These are phyloP conservation scores for Ophiostoma tasmaniense DNA, from an alignment of 2,329 filamentous ascomycete genomes.

Conservation along the genomic window DNA sequence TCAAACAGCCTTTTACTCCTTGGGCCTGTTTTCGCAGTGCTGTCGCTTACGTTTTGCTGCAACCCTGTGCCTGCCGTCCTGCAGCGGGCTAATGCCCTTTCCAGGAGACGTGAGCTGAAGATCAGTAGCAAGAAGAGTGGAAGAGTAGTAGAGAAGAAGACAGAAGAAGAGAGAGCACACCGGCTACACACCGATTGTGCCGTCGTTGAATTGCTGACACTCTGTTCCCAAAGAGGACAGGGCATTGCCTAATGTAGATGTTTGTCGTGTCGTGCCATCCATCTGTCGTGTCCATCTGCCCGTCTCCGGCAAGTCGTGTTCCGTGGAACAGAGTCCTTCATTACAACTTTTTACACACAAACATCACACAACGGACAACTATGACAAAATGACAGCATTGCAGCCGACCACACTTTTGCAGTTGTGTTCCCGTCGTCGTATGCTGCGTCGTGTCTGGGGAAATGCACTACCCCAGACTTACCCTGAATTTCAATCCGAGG, in stretches of 20 bases:
- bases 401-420: neutral
- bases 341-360: no score
- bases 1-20: neutral
- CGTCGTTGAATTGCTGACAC: neutral
- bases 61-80: neutral
- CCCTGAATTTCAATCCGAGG: neutral
- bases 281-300: neutral
- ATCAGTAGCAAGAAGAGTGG: no score
- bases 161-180: neutral
- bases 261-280: neutral
- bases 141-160: neutral
- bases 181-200: neutral
- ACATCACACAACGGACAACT: no score
- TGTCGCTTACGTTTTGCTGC: neutral
- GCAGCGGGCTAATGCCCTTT: slow-evolving; percentile 8
- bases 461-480: neutral
- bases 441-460: neutral
- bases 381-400: neutral
- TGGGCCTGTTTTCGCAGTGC: no score
- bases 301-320: neutral
- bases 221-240: neutral
- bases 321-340: neutral
- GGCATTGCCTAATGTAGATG: neutral
- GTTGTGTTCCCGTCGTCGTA: neutral
- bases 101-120: slow-evolving; percentile 6